Evolutionary conservation across 148 eudicot species (phyloP).

Genomic region (Cornus controversa): DNA sequence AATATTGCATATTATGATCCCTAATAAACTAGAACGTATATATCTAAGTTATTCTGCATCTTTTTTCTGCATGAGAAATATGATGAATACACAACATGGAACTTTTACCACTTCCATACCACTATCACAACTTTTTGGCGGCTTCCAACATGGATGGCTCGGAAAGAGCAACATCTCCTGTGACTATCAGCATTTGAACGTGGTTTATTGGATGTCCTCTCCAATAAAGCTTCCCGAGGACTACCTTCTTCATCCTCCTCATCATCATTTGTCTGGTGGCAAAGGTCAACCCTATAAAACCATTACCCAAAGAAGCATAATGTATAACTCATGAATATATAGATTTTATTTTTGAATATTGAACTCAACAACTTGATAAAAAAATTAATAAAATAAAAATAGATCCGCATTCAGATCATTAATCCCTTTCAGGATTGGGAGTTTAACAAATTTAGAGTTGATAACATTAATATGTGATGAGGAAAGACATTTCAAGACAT

Average conservation of each 20-base stretch:
- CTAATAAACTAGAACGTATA: neutral
- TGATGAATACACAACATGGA: neutral
- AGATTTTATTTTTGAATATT: slow-evolving; percentile 1
- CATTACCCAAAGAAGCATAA: slow-evolving; percentile 21
- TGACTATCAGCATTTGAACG: slow-evolving; percentile 26
- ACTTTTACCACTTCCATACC: slow-evolving; percentile 41
- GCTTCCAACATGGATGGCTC: slow-evolving; percentile 61
- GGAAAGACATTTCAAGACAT: neutral
- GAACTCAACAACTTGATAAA: neutral
- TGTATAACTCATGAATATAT: slow-evolving; percentile 13
- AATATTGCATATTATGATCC: neutral
- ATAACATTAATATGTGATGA: neutral
- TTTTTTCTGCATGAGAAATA: neutral
- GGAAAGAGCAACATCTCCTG: slow-evolving; percentile 60
- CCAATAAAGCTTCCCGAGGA: slow-evolving; percentile 60
- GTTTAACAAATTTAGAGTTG: neutral
- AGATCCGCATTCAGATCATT: neutral
- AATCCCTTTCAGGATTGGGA: neutral
- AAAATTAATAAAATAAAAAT: neutral
- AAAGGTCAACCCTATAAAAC: slow-evolving; percentile 80
- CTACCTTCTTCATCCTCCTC: slow-evolving; percentile 77
- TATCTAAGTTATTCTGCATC: slow-evolving; percentile 3
- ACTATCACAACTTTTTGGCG: slow-evolving; percentile 80
- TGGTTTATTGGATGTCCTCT: slow-evolving; percentile 40
- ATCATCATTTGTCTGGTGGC: slow-evolving; percentile 88